These are phyloP conservation scores for Penicillium sp. DNA, from an alignment of 2,329 filamentous ascomycete species.

Conservation along the genomic window DNA sequence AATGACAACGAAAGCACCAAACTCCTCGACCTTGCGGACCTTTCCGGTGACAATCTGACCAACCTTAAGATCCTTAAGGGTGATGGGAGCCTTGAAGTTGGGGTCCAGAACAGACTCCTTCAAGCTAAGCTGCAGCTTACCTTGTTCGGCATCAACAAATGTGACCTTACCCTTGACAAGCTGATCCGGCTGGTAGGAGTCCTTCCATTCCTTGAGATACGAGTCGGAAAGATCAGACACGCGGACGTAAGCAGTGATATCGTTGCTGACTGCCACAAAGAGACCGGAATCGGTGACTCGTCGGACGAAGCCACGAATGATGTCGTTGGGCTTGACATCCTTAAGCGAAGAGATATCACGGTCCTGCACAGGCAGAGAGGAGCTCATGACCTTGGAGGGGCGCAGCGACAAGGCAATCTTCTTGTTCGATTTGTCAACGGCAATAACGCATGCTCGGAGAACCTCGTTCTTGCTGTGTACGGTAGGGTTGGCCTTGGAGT, in stretches of 20 bases:
- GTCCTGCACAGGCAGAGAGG: conserved; percentile 75
- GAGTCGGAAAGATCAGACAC: conserved; percentile 86
- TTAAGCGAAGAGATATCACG: conserved; percentile 68
- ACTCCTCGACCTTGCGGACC: conserved; percentile 90
- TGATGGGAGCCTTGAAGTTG: conserved; percentile 70
- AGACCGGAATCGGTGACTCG: conserved; percentile 85
- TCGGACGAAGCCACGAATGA: conserved; percentile 89
- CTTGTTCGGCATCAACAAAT: conserved; percentile 63
- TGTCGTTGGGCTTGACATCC: conserved; percentile 72
- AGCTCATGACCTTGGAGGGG: conserved; percentile 85
- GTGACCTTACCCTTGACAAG: conserved; percentile 84
- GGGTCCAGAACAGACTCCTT: conserved; percentile 81
- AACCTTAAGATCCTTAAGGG: conserved; percentile 70
- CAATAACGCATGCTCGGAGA: conserved; percentile 79
- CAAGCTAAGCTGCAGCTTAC: conserved; percentile 79
- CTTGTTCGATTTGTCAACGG: conserved; percentile 81
- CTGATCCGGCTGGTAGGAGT: conserved; percentile 81
- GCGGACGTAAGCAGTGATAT: conserved; percentile 77
- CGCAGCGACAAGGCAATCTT: conserved; percentile 76
- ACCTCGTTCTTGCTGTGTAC: conserved; percentile 80
- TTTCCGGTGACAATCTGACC: conserved; percentile 86
- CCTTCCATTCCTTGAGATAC: conserved; percentile 95
- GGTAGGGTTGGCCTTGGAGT: conserved; percentile 71
- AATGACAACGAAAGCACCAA: conserved; percentile 88
- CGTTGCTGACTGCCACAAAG: conserved; percentile 78